Conservation (phyloP, 1,139 yeast species). For the Nematodospora anomalae region DNA sequence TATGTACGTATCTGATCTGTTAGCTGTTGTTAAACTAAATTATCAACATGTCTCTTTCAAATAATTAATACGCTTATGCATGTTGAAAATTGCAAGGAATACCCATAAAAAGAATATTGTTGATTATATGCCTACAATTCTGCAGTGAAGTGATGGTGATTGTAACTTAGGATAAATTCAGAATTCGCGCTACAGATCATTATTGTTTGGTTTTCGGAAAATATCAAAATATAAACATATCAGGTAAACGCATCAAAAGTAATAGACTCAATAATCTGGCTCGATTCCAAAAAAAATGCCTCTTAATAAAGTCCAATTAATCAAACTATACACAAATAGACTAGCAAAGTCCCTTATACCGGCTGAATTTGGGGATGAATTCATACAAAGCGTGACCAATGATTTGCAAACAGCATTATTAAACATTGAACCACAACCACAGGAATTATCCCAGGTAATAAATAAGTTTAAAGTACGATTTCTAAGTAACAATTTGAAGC, state of each 20-base stretch:
- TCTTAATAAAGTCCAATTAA: conserved; percentile 34
- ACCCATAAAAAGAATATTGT: too few species aligned
- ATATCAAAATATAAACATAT: not conserved
- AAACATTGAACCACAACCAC: conserved; percentile 10
- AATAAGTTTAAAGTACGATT: conserved; percentile 29
- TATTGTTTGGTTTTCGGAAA: not conserved
- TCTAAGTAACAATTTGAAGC: conserved; percentile 23
- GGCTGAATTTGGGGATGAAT: conserved; percentile 39
- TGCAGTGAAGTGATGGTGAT: too few species aligned
- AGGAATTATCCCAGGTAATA: conserved; percentile 20
- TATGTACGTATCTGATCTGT: too few species aligned
- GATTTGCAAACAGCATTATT: conserved; percentile 26
- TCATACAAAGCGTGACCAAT: conserved; percentile 32
- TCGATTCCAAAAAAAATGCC: conserved; percentile 25
- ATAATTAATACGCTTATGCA: too few species aligned
- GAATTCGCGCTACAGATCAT: not conserved
- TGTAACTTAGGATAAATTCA: too few species aligned
- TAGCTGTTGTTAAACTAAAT: too few species aligned
- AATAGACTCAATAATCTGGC: too few species aligned
- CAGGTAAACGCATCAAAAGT: too few species aligned
- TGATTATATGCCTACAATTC: too few species aligned
- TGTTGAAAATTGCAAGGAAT: too few species aligned
- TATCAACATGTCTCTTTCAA: too few species aligned
- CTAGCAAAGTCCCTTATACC: conserved; percentile 43
- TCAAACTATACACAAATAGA: conserved; percentile 36